Base-by-base conservation (phyloP, 768 basidiomycete genomes). In the Myochromella boudieri region DNA sequence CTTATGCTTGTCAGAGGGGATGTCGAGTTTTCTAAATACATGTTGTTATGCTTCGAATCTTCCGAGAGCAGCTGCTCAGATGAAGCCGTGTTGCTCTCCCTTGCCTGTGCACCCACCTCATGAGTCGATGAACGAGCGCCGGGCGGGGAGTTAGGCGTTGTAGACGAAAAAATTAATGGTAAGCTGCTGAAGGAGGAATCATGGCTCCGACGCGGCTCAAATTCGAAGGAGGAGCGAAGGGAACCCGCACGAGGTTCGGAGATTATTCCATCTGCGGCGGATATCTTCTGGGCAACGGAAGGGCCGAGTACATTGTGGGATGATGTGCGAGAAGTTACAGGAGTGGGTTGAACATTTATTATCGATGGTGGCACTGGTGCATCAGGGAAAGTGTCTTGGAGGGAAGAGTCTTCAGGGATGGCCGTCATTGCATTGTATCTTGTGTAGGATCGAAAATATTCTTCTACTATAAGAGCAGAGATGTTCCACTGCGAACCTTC, bases 401-500 rank as follows among this genome's bases (percentile, higher is more conserved):
- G 33, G 8, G 61, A 45, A 12, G 50, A 56, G 52, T 74, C 66
- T 53, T 80, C 77, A 4, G 75, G 72, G 42, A 78, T 76, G 11
- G 76, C 69, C 33, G 67, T 61, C 68, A 75, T 74, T 6, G 54
- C 51, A 31, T 66, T 70, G 2, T 59, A 60, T 7, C 56, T 60
- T 6, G 54, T 44, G 44, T 71, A 74, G 4, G 71, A 67, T 52
- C 73, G 76, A 17, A 75, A 47, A 56, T 80, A 87, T 60, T 87
- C 81, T 61, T 89, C 84, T 51, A 84, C 70, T 10, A 86, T 76
- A 42, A 85, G 66, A 3, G 88, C 87, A 7, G 87, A 81, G 38
- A 89, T 58, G 59, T 82, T 71, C 82, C 85, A 83, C 3, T 74
- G 75, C 31, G 76, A 71, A 32, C 77, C 72, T 37, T 46, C 52